Evolutionary conservation across 2,329 filamentous ascomycete species (phyloP).

Genomic region (Arthrobotrys conoides): DNA sequence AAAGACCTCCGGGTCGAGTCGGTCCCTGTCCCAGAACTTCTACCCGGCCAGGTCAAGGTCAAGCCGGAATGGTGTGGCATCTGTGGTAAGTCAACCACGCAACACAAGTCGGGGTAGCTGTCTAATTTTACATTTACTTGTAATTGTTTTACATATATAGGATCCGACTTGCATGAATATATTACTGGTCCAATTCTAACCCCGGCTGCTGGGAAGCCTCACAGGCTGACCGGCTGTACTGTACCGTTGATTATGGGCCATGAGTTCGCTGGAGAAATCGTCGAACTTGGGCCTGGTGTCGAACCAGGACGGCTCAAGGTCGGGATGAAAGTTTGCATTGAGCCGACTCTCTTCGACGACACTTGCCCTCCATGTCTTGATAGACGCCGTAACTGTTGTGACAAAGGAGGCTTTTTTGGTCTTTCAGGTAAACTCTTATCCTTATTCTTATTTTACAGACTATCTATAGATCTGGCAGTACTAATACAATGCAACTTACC

Average conservation of each 20-base stretch:
- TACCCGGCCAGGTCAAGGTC: constrained; percentile 52
- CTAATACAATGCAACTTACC: neutral
- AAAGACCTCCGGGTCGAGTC: constrained; percentile 51
- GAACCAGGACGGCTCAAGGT: constrained; percentile 67
- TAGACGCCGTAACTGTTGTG: constrained; percentile 74
- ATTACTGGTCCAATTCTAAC: constrained; percentile 48
- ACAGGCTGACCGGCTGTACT: constrained; percentile 73
- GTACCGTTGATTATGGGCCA: constrained; percentile 76
- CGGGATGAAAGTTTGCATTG: constrained; percentile 74
- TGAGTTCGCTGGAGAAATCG: constrained; percentile 75
- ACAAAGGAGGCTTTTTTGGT: constrained; percentile 72
- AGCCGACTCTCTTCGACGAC: constrained; percentile 70
- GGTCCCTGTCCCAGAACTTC: constrained; percentile 48
- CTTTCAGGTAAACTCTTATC: constrained; percentile 63
- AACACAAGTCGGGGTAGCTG: constrained; percentile 18
- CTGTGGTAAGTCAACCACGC: constrained; percentile 38
- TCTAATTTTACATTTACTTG: neutral
- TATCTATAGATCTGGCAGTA: neutral
- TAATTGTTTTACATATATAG: neutral
- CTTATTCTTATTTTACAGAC: neutral
- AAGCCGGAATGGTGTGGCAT: constrained; percentile 60
- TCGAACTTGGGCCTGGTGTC: constrained; percentile 73
- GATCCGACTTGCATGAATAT: constrained; percentile 56
- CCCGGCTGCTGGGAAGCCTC: constrained; percentile 47
- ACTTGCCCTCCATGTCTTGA: constrained; percentile 72